Evolutionary conservation across 768 basidiomycete species (phyloP).

Genomic region (Calvatia gigantea): DNA sequence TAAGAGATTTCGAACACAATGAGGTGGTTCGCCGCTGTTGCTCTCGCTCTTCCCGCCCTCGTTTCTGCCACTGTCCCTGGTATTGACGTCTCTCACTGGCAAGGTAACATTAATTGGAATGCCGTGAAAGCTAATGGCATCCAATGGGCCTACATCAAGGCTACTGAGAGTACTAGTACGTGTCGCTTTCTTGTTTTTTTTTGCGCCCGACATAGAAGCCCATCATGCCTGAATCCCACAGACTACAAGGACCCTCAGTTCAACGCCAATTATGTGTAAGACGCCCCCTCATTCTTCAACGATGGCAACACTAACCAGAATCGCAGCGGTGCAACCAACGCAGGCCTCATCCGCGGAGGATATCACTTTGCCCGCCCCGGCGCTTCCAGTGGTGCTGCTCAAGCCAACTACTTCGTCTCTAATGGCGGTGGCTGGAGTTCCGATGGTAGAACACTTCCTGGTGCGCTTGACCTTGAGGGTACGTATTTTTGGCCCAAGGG

Average conservation of each 20-base stretch:
- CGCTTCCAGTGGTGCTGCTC: slow-evolving; percentile 48
- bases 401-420: slow-evolving; percentile 56
- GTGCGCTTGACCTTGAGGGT: slow-evolving; percentile 65
- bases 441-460: slow-evolving; percentile 59
- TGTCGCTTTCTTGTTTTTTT: background rate
- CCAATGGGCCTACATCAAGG: slow-evolving; percentile 62
- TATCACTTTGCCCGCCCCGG: slow-evolving; percentile 63
- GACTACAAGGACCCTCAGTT: slow-evolving; percentile 41
- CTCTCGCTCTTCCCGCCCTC: slow-evolving; percentile 4
- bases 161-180: slow-evolving; percentile 57
- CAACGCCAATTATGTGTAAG: slow-evolving; percentile 27
- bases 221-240: slow-evolving; percentile 5
- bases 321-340: slow-evolving; percentile 52
- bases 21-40: slow-evolving; percentile 1
- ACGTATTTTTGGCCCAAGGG: slow-evolving; percentile 12
- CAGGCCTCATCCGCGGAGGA: slow-evolving; percentile 52
- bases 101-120: slow-evolving; percentile 48
- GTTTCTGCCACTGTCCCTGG: slow-evolving; percentile 36
- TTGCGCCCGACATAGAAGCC: background rate
- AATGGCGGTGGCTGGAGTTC: slow-evolving; percentile 58
- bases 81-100: slow-evolving; percentile 54
- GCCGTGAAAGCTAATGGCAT: slow-evolving; percentile 49
- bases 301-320: background rate
- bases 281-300: background rate
- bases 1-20: background rate